Percentiles rank a stretch among this genome's conserved stretches.
phyloP scores from a whole-genome alignment of 495 filamentous ascomycete genomes.

The Xylaria scruposa region DNA sequence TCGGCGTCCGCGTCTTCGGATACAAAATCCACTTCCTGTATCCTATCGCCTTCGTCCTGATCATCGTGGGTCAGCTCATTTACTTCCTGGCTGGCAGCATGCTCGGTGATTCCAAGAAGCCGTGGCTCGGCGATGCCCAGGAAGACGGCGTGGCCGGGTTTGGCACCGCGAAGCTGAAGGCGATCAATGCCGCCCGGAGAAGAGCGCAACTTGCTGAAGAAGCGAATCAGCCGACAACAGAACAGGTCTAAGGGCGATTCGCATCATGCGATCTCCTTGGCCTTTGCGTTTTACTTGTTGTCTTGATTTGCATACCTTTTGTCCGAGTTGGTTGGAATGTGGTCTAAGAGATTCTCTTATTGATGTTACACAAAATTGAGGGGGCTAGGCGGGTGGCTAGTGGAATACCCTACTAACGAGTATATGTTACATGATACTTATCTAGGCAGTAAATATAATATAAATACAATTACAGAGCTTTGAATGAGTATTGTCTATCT shows the following conservation, averaged over 20 bases:
- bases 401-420: not conserved
- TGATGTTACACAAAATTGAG: not conserved
- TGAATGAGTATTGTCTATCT: not conserved
- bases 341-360: not conserved
- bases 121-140: constrained; percentile 90
- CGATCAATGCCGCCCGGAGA: constrained; percentile 61
- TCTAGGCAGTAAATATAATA: constrained; percentile 2
- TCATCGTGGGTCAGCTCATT: constrained; percentile 79
- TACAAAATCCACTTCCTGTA: constrained; percentile 87
- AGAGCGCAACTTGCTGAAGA: constrained; percentile 33
- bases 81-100: constrained; percentile 81
- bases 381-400: not conserved
- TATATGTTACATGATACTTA: not conserved
- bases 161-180: constrained; percentile 85
- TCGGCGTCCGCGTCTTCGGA: constrained; percentile 86
- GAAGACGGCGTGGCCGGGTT: constrained; percentile 79
- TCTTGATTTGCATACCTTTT: not conserved
- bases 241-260: constrained; percentile 15
- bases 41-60: constrained; percentile 91
- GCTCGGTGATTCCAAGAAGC: constrained; percentile 91
- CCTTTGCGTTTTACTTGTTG: not conserved
- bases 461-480: not conserved
- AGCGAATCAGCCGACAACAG: not conserved
- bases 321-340: not conserved
- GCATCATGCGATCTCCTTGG: not conserved